These are phyloP conservation scores for Cerrena zonata DNA, from an alignment of 1,284 basidiomycete genomes.

Conservation along the genomic window DNA sequence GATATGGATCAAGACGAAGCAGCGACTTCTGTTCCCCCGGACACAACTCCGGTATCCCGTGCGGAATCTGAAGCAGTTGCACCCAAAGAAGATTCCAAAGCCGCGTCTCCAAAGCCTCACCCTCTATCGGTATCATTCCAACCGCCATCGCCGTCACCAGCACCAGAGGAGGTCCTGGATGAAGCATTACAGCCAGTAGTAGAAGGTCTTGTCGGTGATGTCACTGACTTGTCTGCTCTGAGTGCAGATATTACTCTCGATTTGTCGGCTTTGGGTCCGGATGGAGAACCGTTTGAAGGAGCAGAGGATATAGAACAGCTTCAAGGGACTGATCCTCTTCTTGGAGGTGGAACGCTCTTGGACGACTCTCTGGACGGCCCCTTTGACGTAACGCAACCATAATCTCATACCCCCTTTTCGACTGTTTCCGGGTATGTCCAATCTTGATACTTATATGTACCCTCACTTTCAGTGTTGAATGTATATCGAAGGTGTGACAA, in stretches of 20 bases:
- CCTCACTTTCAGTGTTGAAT: not conserved
- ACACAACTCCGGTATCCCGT: constrained; percentile 28
- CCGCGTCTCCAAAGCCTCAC: constrained; percentile 56
- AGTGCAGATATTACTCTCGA: constrained; percentile 39
- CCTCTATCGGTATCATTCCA: constrained; percentile 41
- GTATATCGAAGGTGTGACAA: not conserved
- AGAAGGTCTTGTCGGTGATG: constrained; percentile 9
- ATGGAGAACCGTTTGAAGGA: constrained; percentile 52
- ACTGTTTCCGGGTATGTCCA: not conserved
- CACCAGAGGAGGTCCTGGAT: constrained; percentile 26
- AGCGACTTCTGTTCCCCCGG: constrained; percentile 43
- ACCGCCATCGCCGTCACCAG: constrained; percentile 28
- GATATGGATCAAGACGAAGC: constrained; percentile 64
- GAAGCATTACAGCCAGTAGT: constrained; percentile 20
- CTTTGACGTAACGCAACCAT: constrained; percentile 33
- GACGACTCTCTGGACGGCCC: constrained; percentile 50
- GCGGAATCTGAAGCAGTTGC: constrained; percentile 31
- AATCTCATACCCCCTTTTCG: not conserved
- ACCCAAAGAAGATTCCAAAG: constrained; percentile 44
- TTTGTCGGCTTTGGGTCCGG: constrained; percentile 58
- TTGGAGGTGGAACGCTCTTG: constrained; percentile 59
- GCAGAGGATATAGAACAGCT: constrained; percentile 54
- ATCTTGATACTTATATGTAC: not conserved
- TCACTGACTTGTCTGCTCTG: constrained; percentile 32
- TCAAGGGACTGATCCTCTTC: constrained; percentile 43